Percentiles rank a stretch among this genome's conserved stretches.
Evolutionary conservation across 805 yeast species (phyloP).

Genomic region (Huiozyma sinensis): DNA sequence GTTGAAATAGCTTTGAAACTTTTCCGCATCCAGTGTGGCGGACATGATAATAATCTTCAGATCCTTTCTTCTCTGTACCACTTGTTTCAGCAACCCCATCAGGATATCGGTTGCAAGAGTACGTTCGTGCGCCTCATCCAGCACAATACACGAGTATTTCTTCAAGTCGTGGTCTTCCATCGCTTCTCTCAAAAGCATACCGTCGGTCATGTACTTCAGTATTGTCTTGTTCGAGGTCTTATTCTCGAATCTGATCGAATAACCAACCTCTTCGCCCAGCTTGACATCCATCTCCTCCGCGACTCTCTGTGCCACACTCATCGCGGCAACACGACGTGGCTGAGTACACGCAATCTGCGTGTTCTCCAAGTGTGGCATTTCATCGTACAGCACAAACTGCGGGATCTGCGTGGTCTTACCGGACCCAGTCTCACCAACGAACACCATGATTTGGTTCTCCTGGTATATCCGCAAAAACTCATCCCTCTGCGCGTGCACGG

Average conservation of each 20-base stretch:
- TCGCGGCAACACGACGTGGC: slow-evolving; percentile 97
- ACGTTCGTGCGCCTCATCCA: slow-evolving; percentile 98
- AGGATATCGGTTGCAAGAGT: slow-evolving; percentile 92
- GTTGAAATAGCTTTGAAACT: slow-evolving; percentile 81
- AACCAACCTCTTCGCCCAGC: slow-evolving; percentile 92
- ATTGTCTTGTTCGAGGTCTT: slow-evolving; percentile 71
- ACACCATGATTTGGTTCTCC: slow-evolving; percentile 85
- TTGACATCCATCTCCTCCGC: slow-evolving; percentile 95
- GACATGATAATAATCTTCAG: slow-evolving; percentile 92
- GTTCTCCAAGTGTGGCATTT: slow-evolving; percentile 76
- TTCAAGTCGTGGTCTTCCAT: slow-evolving; percentile 85
- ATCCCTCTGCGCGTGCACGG: slow-evolving; percentile 87
- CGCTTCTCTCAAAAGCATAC: slow-evolving; percentile 94
- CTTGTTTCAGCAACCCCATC: slow-evolving; percentile 87
- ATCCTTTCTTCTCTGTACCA: slow-evolving; percentile 70
- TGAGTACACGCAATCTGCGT: slow-evolving; percentile 90
- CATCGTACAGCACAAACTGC: slow-evolving; percentile 84
- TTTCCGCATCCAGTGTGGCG: slow-evolving; percentile 94
- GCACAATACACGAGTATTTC: slow-evolving; percentile 77
- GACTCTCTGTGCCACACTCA: slow-evolving; percentile 96
- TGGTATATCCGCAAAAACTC: slow-evolving; percentile 83
- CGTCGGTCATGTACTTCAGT: slow-evolving; percentile 95
- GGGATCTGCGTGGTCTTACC: slow-evolving; percentile 99
- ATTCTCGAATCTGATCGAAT: slow-evolving; percentile 88
- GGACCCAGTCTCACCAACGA: slow-evolving; percentile 98